Evolutionary conservation across 2,329 filamentous ascomycete genomes (phyloP).

Genomic region (Meredithiella fracta): DNA sequence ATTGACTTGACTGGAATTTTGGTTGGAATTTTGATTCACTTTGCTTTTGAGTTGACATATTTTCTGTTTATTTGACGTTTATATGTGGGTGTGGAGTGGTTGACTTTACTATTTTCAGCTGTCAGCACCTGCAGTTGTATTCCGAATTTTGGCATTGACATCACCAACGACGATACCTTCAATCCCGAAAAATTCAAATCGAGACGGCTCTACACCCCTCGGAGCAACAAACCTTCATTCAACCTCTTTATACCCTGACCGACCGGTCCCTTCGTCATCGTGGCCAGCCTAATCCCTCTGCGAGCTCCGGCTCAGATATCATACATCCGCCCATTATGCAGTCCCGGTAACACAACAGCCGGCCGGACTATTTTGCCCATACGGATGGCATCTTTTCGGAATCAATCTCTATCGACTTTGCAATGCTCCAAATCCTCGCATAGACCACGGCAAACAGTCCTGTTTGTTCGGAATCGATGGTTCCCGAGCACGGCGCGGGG

Average conservation of each 20-base stretch:
- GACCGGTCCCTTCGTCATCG: slow-evolving; percentile 12
- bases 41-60: background rate
- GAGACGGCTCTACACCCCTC: too few species aligned
- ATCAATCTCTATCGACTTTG: background rate
- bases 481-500: background rate
- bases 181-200: background rate
- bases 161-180: background rate
- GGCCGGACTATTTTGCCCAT: slow-evolving; percentile 13
- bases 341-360: slow-evolving; percentile 13
- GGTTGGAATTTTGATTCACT: too few species aligned
- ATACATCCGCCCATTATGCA: slow-evolving; percentile 14
- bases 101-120: background rate
- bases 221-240: too few species aligned
- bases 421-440: background rate
- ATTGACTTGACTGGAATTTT: too few species aligned
- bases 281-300: slow-evolving; percentile 15
- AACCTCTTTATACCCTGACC: background rate
- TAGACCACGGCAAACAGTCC: background rate
- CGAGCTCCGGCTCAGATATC: slow-evolving; percentile 16
- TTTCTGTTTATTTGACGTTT: background rate
- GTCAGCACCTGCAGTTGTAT: background rate
- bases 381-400: slow-evolving; percentile 5
- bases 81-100: background rate
- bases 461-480: background rate
- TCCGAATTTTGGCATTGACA: background rate